These are phyloP conservation scores for Paramyrothecium roridum DNA, from an alignment of 2,329 filamentous ascomycete species.

Conservation along the genomic window DNA sequence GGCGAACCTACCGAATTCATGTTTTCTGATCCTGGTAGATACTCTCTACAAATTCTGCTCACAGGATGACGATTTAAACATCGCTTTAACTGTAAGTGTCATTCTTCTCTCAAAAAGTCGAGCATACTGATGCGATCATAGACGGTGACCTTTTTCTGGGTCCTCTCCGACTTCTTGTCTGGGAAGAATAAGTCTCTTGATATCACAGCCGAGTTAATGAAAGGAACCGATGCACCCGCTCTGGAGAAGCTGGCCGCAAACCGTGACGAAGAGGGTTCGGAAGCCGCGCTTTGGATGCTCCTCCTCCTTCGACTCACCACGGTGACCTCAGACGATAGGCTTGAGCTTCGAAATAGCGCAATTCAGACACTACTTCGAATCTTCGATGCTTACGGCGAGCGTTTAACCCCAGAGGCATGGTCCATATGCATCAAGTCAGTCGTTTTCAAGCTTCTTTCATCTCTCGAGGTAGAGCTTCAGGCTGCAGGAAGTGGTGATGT, in stretches of 20 bases:
- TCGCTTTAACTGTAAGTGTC: constrained; percentile 74
- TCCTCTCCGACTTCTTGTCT: constrained; percentile 83
- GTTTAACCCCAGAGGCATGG: constrained; percentile 76
- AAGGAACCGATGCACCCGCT: constrained; percentile 46
- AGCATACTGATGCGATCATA: constrained; percentile 26
- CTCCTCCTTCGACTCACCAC: constrained; percentile 68
- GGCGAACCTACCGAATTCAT: constrained; percentile 66
- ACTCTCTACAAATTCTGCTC: constrained; percentile 86
- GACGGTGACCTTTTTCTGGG: constrained; percentile 95
- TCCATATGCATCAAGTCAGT: constrained; percentile 77
- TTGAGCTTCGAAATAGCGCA: constrained; percentile 80
- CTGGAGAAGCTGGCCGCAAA: constrained; percentile 57
- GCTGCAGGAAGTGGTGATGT: constrained; percentile 31
- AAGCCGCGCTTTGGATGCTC: constrained; percentile 75
- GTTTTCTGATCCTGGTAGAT: constrained; percentile 75
- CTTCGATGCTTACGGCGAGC: constrained; percentile 85
- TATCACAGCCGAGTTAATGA: constrained; percentile 55
- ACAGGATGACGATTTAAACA: constrained; percentile 90
- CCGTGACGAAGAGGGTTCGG: constrained; percentile 57
- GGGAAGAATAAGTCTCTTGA: constrained; percentile 55
- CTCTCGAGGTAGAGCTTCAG: constrained; percentile 58
- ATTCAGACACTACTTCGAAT: constrained; percentile 90
- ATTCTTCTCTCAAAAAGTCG: too few species aligned
- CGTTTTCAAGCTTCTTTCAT: constrained; percentile 72
- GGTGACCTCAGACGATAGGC: constrained; percentile 66